Percentiles rank a stretch among this genome's conserved stretches.
These are phyloP conservation scores for Zygnema cylindricum DNA, from an alignment of 139 green algal genomes.

Conservation along the genomic window DNA sequence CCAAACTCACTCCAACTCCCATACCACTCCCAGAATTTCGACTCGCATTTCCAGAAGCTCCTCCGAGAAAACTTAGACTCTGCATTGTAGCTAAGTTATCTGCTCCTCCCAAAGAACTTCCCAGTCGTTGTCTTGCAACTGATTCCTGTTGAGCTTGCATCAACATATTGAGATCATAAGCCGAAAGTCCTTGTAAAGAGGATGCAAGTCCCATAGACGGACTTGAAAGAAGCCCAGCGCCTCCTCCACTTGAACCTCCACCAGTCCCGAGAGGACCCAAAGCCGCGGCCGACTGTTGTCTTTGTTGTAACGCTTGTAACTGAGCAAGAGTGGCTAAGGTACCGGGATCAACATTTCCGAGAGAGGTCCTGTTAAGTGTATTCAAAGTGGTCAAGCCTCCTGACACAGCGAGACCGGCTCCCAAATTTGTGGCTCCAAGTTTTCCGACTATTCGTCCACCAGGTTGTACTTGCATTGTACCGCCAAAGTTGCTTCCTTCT, in stretches of 20 bases:
- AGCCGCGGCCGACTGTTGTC: neutral
- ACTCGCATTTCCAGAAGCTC: neutral
- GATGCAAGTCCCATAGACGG: neutral
- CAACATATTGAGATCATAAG: slow-evolving; percentile 45
- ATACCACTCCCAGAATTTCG: neutral
- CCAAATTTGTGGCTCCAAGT: slow-evolving; percentile 7
- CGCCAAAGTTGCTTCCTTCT: slow-evolving; percentile 43
- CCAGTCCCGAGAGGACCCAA: neutral
- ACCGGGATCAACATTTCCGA: neutral
- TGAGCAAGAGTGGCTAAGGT: slow-evolving; percentile 40
- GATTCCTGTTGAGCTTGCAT: slow-evolving; percentile 49
- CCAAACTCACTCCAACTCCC: neutral
- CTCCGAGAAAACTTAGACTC: neutral
- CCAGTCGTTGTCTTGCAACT: neutral
- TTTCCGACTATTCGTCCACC: neutral
- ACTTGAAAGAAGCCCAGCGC: neutral
- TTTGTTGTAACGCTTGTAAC: slow-evolving; percentile 46
- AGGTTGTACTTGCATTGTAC: slow-evolving; percentile 33
- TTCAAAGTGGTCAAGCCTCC: neutral
- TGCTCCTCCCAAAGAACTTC: neutral
- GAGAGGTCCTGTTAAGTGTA: neutral
- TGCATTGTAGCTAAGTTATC: neutral
- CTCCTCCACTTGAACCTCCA: slow-evolving; percentile 18
- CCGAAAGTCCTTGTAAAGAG: slow-evolving; percentile 20
- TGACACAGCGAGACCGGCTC: neutral